Evolutionary conservation across 495 filamentous ascomycete species (phyloP), one percentile per base, ranked within the genome.

Genomic region (Gamarada debralockiae): DNA sequence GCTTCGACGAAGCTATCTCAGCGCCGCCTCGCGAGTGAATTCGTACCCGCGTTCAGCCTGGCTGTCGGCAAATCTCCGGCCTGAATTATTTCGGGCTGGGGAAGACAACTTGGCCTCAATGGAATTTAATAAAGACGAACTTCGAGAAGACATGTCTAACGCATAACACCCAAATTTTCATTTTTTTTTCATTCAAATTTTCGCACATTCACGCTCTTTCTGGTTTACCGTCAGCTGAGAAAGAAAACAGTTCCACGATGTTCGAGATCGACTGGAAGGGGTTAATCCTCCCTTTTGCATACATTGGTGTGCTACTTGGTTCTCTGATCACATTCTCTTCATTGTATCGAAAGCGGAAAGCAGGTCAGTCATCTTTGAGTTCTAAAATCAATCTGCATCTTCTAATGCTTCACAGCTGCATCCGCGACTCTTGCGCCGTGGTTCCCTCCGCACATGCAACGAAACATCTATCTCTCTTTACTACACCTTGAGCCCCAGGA

Each of bases 391-490:
- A 39, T n/a, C 17, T 20, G n/a, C 27, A 36, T 34, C 17, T 48
- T 37, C 38, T 34, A n/a, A 50, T 29, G 33, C n/a, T 39, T 9
- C 27, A 24, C 31, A 60, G 87, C 75, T 55, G 82, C 89, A 71
- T 84, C 86, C 53, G 82, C 86, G 27, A 85, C 86, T 52, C 77
- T 97, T 37, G 89, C 84, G 56, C 89, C 92, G 66, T 98, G 92
- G 92, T 97, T 97, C 69, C 82, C 82, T 15, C 75, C 87, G 29
- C 92, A 98, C 66, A 73, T 92, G 33, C 86, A 92, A 68, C 88
- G 92, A 60, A 90, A 97, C 68, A 84, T 98, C 62, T 98, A 98
- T 74, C 82, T 95, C 53, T 87, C 89, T 24, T 84, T 98, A 31
- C 75, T 97, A 7, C 92, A 97, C 67, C 77, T 90, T 60, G 87